Percentiles rank a stretch among this genome's conserved stretches.
Conservation (phyloP, 495 filamentous ascomycete species). For the Daldinia concentrica region DNA sequence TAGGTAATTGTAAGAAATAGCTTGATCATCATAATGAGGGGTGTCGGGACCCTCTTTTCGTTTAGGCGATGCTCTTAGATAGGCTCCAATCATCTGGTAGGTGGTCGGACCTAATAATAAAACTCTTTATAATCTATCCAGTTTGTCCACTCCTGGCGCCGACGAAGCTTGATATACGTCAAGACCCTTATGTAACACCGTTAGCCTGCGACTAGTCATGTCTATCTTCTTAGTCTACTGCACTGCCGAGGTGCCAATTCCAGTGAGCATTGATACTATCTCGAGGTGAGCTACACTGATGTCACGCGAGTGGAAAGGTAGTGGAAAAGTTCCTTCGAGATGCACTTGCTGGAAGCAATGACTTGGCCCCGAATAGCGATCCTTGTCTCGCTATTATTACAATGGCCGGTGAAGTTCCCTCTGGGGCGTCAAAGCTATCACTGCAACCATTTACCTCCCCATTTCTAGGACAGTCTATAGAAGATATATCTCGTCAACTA, state of each 20-base stretch:
- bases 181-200: background rate
- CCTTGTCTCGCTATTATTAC: slow-evolving; percentile 18
- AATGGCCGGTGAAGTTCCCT: background rate
- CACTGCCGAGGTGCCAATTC: slow-evolving; percentile 11
- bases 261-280: slow-evolving; percentile 10
- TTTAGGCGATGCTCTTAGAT: background rate
- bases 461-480: slow-evolving; percentile 1
- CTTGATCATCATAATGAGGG: too few species aligned
- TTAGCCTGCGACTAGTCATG: slow-evolving; percentile 4
- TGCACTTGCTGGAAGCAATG: slow-evolving; percentile 4
- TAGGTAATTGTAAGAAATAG: too few species aligned
- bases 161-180: background rate
- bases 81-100: background rate
- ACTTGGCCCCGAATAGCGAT: slow-evolving; percentile 9
- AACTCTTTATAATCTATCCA: background rate
- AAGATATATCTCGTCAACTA: slow-evolving; percentile 12
- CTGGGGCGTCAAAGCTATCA: background rate
- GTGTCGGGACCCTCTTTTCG: too few species aligned
- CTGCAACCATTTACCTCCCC: slow-evolving; percentile 3
- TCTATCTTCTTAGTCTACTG: slow-evolving; percentile 23
- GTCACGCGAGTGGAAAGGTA: slow-evolving; percentile 4
- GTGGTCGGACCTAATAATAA: too few species aligned
- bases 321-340: slow-evolving; percentile 3
- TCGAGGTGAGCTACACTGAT: background rate
- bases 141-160: background rate